Conservation (phyloP, 805 yeast species). For the Wickerhamiella kurtzmanii region DNA sequence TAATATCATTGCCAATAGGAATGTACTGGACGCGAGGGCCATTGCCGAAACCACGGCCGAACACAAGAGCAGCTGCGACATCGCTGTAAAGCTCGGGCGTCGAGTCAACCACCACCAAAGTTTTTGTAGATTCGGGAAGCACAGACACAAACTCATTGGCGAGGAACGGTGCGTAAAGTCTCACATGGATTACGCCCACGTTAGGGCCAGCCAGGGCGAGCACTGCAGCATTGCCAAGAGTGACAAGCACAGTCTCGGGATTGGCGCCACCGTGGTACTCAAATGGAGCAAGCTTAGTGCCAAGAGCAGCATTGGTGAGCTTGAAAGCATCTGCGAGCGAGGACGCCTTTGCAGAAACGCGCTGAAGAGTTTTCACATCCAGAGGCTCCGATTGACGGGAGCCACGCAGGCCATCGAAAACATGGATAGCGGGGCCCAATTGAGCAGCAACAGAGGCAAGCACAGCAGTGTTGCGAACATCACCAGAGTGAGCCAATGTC, state of each 20-base stretch:
- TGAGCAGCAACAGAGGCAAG: slow-evolving; percentile 52
- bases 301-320: slow-evolving; percentile 40
- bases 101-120: slow-evolving; percentile 50
- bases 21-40: slow-evolving; percentile 26
- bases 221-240: slow-evolving; percentile 52
- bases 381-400: slow-evolving; percentile 32
- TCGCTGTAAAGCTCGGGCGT: slow-evolving; percentile 49
- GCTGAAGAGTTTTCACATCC: neutral
- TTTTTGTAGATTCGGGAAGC: slow-evolving; percentile 45
- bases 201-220: slow-evolving; percentile 33
- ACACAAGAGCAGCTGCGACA: slow-evolving; percentile 34
- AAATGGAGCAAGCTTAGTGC: slow-evolving; percentile 44
- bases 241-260: slow-evolving; percentile 65
- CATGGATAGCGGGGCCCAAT: slow-evolving; percentile 47
- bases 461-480: slow-evolving; percentile 34
- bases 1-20: slow-evolving; percentile 33
- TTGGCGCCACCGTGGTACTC: slow-evolving; percentile 52
- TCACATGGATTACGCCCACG: slow-evolving; percentile 56
- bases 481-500: slow-evolving; percentile 50
- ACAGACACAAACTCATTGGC: slow-evolving; percentile 41
- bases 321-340: slow-evolving; percentile 26
- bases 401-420: slow-evolving; percentile 69
- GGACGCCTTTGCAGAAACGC: slow-evolving; percentile 20
- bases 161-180: slow-evolving; percentile 74
- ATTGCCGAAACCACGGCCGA: slow-evolving; percentile 17